Evolutionary conservation across 1,284 basidiomycete genomes (phyloP).

Genomic region (Marasmius sp.): DNA sequence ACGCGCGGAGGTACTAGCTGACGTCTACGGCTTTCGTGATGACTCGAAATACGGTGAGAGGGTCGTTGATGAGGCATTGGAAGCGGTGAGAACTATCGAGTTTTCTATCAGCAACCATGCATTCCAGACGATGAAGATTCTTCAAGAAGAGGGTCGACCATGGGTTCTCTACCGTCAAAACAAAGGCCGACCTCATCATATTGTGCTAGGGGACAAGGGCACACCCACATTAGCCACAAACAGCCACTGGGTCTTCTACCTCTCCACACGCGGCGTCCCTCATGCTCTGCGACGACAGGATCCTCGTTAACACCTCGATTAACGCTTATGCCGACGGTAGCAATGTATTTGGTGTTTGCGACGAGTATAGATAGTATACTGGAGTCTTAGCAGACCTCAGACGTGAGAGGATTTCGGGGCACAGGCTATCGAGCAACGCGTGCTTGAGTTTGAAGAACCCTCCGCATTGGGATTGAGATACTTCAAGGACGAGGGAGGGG

Average conservation of each 20-base stretch:
- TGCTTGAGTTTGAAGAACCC: constrained; percentile 73
- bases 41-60: neutral
- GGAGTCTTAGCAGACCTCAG: constrained; percentile 38
- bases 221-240: constrained; percentile 49
- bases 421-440: constrained; percentile 74
- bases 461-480: constrained; percentile 94
- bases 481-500: constrained; percentile 94
- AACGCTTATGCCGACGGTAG: constrained; percentile 54
- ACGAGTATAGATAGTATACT: constrained; percentile 40
- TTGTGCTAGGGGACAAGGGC: constrained; percentile 19
- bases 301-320: constrained; percentile 67
- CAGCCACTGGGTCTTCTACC: constrained; percentile 56
- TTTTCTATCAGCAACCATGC: neutral
- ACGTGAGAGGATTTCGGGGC: constrained; percentile 79
- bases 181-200: neutral
- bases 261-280: constrained; percentile 55
- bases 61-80: neutral
- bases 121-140: neutral
- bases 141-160: neutral
- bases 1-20: neutral
- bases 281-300: constrained; percentile 59
- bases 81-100: neutral
- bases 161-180: neutral
- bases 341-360: constrained; percentile 48
- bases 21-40: neutral